Conservation (phyloP, 2,329 filamentous ascomycete genomes). For the Thermothelomyces thermophilus region DNA sequence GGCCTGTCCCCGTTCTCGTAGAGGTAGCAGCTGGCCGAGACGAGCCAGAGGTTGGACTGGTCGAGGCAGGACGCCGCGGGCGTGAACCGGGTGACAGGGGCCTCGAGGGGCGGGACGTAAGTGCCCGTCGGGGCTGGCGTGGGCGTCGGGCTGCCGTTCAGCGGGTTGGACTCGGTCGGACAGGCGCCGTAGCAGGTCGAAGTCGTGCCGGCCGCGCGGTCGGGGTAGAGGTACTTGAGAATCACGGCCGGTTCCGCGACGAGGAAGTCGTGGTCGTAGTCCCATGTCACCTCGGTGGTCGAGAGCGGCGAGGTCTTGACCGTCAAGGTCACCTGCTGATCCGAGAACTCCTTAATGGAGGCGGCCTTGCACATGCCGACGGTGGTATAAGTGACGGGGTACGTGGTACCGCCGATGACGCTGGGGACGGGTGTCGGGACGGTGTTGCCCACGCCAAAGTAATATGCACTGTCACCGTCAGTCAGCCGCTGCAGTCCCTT, state of each 20-base stretch:
- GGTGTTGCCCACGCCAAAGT: neutral
- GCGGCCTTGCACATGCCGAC: neutral
- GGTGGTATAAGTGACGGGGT: neutral
- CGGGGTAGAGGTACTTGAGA: neutral
- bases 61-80: neutral
- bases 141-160: neutral
- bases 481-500: too few relatives aligned
- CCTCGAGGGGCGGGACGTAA: neutral
- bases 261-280: neutral
- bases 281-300: neutral
- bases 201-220: neutral
- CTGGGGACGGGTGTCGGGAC: neutral
- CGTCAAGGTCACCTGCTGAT: neutral
- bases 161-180: neutral
- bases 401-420: slow-evolving; percentile 18
- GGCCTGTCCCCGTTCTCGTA: neutral
- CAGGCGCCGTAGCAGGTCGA: neutral
- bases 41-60: neutral
- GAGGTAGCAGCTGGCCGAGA: neutral
- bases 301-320: neutral
- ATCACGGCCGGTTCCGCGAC: neutral
- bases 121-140: neutral
- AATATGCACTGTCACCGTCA: neutral
- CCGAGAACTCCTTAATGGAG: neutral
- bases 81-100: neutral